Base-by-base conservation (phyloP, 75 land plant species). In the Isoetes taiwanensis region DNA sequence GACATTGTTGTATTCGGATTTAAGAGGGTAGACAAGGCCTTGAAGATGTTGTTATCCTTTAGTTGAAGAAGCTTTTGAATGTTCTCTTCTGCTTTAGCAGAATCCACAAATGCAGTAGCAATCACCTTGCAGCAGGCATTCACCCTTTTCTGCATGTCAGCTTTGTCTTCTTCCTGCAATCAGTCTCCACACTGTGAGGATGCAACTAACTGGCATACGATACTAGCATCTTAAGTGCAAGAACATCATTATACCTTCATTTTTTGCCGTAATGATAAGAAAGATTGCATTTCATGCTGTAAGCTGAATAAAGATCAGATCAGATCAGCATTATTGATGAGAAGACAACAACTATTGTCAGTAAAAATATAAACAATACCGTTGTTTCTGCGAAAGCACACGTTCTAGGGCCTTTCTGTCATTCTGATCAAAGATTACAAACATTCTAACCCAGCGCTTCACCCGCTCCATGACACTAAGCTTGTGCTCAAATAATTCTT, bases 11-110 rank as follows among this genome's bases (percentile, higher is more conserved):
- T 76, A 1, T 34, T 19, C 11, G 83, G 77, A 56, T 78, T 67
- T 20, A 83, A 43, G 52, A 93, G 62, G 10, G 67, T 42, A 0
- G 24, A 30, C 29, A 93, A 52, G 3, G 61, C 32, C 50, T 65
- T 75, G 40, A 84, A 87, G 39, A 87, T 70, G 26, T 43, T 74
- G 41, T 82, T 73, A 55, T 88, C 99, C 66, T 94, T 88, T 73
- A 80, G 68, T 30, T 80, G 65, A 34, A 84, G 78, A 52, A 94
- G 69, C 32, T 74, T 77, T 48, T 77, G 72, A 65, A 94, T 75
- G 42, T 61, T 67, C 62, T 84, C 90, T 38, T 82, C 80, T 11
- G 96, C 86, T 70, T 76, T 82, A 2, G 58, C 30, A 60, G 77
- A 62, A 58, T 88, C 90, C 20, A 72, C 54, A 74, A 94, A 88